Evolutionary conservation across 139 green algal genomes (phyloP), one percentile per base, ranked within the genome.

Genomic region (Auxenochlorella protothecoides): DNA sequence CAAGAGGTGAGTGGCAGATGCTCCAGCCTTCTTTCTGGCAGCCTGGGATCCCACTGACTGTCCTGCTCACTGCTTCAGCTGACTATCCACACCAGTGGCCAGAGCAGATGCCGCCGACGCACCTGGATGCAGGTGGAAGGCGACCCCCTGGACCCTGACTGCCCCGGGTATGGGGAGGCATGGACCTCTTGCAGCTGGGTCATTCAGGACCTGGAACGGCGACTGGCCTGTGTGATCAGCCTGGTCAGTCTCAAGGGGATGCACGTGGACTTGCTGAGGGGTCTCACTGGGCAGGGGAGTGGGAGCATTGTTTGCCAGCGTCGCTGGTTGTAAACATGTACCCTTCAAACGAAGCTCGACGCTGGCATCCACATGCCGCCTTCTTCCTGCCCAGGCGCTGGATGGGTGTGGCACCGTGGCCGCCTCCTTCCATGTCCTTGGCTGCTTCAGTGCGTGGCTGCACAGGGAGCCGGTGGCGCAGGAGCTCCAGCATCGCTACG

Each of bases 371-470:
- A 44, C 57, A 27, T 59, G 15, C 10, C 27, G n/a, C 51, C 70
- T 2, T 51, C 11, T 55, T 15, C 62, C 55, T 10, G 56, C 52
- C 10, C 78, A 92, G 87, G 90, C 86, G 3, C 92, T 93, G 78
- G 86, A 93, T 67, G 87, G 92, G 75, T 91, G 87, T 80, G 86
- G 85, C 55, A 96, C 88, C 3, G 84, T 96, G 27, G 75, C 72
- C 15, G 79, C 79, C 53, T 90, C 88, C 15, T 96, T 97, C 87
- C 96, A 96, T 85, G 87, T 96, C 68, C 80, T 96, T 44, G 92
- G 96, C 54, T 83, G 79, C 68, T 96, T 96, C 75, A 90, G 96
- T 78, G 87, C 87, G 14, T 80, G 96, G 62, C 82, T 96, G 56
- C 89, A 97, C 52, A 86, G 92, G 51, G 85, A 91, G 54, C 85